phyloP scores from a whole-genome alignment of 495 filamentous ascomycete species.

The Podospora bellae-mahoneyi region DNA sequence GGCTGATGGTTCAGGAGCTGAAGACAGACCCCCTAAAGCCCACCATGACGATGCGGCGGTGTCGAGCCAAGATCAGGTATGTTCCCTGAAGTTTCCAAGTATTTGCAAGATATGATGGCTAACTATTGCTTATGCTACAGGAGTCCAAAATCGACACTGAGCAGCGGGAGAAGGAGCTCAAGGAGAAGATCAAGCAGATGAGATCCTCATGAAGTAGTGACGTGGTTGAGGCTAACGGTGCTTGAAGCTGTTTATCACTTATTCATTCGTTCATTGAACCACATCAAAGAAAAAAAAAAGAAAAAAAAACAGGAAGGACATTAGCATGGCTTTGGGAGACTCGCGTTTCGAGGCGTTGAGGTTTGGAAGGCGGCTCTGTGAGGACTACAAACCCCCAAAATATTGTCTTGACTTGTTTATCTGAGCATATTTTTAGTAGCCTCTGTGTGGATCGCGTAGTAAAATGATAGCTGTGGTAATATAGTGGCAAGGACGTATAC shows the following conservation, averaged over 20 bases:
- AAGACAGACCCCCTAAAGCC: conserved; percentile 45
- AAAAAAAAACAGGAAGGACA: not conserved
- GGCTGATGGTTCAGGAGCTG: conserved; percentile 63
- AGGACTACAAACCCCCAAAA: not conserved
- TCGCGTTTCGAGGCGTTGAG: not conserved
- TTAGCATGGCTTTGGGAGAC: not conserved
- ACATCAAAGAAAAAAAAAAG: not conserved
- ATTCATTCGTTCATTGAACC: not conserved
- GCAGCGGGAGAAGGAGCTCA: conserved; percentile 62
- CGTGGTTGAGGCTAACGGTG: conserved; percentile 47
- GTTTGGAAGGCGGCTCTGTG: not conserved
- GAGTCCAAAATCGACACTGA: conserved; percentile 46
- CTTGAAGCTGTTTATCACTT: conserved; percentile 25
- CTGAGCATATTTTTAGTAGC: not conserved
- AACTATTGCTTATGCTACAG: conserved; percentile 3
- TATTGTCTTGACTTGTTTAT: not conserved
- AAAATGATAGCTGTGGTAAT: not conserved
- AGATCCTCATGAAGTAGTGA: conserved; percentile 49
- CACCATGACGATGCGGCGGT: conserved; percentile 31
- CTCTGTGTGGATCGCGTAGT: not conserved
- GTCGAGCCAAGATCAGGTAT: conserved; percentile 38
- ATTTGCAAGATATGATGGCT: not conserved
- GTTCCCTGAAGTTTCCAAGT: conserved; percentile 24
- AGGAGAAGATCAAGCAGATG: conserved; percentile 66
- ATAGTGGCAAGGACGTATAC: not conserved